Percentiles rank a stretch among this genome's conserved stretches.
These are phyloP conservation scores for Trypanosoma platydactyli DNA, from an alignment of 208 protist species.

Conservation along the genomic window DNA sequence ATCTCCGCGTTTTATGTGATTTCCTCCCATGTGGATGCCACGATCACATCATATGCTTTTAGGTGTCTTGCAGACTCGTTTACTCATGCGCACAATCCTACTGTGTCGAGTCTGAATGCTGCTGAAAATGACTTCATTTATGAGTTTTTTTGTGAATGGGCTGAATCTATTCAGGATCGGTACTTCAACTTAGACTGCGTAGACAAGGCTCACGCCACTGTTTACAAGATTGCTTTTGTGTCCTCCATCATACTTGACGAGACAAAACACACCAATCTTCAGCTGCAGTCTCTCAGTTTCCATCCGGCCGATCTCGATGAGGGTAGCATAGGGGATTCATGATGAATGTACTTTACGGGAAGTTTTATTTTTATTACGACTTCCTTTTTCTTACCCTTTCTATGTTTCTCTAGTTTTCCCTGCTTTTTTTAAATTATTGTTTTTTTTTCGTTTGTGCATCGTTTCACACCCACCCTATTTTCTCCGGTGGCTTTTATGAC, in stretches of 20 bases:
- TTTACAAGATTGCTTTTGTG: conserved; percentile 62
- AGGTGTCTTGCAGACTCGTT: conserved; percentile 65
- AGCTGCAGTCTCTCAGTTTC: conserved; percentile 17
- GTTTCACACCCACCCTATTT: too few relatives aligned
- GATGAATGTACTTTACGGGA: neutral
- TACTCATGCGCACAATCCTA: conserved; percentile 74
- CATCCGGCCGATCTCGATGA: conserved; percentile 6
- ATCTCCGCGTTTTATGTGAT: conserved; percentile 70
- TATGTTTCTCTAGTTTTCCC: neutral
- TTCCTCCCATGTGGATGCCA: conserved; percentile 34
- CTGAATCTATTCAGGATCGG: conserved; percentile 51
- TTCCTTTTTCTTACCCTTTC: neutral
- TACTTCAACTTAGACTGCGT: conserved; percentile 75
- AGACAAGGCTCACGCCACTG: conserved; percentile 46
- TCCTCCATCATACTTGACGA: conserved; percentile 56
- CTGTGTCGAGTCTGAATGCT: conserved; percentile 67
- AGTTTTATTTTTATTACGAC: neutral
- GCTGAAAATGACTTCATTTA: conserved; percentile 72
- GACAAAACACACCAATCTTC: conserved; percentile 9
- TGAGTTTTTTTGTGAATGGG: conserved; percentile 75
- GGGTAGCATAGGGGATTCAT: neutral
- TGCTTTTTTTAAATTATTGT: neutral
- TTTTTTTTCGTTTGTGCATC: neutral
- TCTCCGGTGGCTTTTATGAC: too few relatives aligned
- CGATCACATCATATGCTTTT: conserved; percentile 58